Evolutionary conservation across 768 basidiomycete species (phyloP).

Genomic region (Amanita brunnescens): DNA sequence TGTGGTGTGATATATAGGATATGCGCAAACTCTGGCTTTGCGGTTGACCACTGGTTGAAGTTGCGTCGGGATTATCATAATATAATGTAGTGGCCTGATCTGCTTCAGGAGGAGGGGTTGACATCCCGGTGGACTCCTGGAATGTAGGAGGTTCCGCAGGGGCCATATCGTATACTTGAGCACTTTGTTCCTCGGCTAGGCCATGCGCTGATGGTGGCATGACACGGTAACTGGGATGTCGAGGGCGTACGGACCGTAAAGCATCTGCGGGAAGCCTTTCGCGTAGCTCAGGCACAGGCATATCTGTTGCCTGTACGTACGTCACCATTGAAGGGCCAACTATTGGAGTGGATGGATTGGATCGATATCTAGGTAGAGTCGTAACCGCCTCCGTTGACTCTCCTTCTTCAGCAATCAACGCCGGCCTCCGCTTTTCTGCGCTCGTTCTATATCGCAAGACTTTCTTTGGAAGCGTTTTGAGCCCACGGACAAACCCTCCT

Average conservation of each 20-base stretch:
- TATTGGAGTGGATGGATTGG: conserved; percentile 29
- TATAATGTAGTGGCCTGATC: conserved; percentile 8
- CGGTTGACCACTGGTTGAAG: conserved; percentile 1
- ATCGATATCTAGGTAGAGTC: conserved; percentile 26
- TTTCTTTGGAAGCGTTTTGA: conserved; percentile 24
- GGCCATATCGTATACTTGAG: conserved; percentile 15
- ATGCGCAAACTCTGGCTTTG: conserved; percentile 7
- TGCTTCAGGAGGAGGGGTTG: conserved; percentile 5
- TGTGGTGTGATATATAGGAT: conserved; percentile 7
- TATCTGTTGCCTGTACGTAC: conserved; percentile 24
- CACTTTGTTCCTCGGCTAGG: conserved; percentile 18
- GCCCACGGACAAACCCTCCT: conserved; percentile 27
- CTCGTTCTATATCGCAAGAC: conserved; percentile 23
- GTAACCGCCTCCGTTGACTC: conserved; percentile 22
- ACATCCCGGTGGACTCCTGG: conserved; percentile 11
- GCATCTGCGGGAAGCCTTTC: conserved; percentile 12
- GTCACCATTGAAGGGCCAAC: conserved; percentile 24
- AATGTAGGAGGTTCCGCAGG: conserved; percentile 11
- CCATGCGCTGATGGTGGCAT: conserved; percentile 22
- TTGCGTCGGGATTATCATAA: conserved; percentile 6
- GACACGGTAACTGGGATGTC: conserved; percentile 21
- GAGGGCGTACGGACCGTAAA: conserved; percentile 10
- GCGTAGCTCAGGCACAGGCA: conserved; percentile 21
- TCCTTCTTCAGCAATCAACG: conserved; percentile 19
- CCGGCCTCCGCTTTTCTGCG: conserved; percentile 14